Conservation (phyloP, 2,329 filamentous ascomycete species). For the Epichloe amarillans region DNA sequence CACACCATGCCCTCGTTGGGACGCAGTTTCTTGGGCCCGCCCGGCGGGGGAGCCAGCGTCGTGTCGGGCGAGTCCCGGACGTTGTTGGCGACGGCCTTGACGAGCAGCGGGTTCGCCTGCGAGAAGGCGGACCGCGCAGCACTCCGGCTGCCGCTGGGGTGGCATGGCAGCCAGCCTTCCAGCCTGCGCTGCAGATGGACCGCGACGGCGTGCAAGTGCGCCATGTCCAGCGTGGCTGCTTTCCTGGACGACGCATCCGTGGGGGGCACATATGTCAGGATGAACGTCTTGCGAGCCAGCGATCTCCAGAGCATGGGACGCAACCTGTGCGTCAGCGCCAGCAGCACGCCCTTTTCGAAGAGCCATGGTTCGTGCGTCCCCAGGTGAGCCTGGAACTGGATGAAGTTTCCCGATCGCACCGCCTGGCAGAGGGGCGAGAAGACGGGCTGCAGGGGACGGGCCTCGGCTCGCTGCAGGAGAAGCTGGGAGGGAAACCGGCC, state of each 20-base stretch:
- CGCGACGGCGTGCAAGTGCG: constrained; percentile 52
- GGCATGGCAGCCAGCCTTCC: constrained; percentile 40
- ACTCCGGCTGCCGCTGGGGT: constrained; percentile 2
- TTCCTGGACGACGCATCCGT: constrained; percentile 38
- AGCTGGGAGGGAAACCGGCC: constrained; percentile 62
- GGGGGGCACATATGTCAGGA: constrained; percentile 63
- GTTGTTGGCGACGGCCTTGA: constrained; percentile 38
- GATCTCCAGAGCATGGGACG: constrained; percentile 77
- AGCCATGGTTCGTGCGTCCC: constrained; percentile 57
- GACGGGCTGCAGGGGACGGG: constrained; percentile 43
- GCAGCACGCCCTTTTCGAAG: constrained; percentile 58
- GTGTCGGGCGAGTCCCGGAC: constrained; percentile 22
- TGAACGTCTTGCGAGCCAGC: constrained; percentile 63
- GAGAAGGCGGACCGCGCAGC: constrained; percentile 19
- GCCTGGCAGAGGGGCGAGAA: constrained; percentile 64
- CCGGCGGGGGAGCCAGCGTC: constrained; percentile 34
- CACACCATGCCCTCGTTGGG: constrained; percentile 49
- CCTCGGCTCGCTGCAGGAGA: constrained; percentile 55
- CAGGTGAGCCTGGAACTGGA: constrained; percentile 58
- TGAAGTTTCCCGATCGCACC: constrained; percentile 61
- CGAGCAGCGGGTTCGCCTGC: constrained; percentile 36
- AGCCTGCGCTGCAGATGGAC: constrained; percentile 50
- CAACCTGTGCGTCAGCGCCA: constrained; percentile 63
- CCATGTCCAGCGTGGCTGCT: constrained; percentile 63
- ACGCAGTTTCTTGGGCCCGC: constrained; percentile 32